Conservation (phyloP, 2,329 filamentous ascomycete genomes). For the Chaetomiaceae sp. region DNA sequence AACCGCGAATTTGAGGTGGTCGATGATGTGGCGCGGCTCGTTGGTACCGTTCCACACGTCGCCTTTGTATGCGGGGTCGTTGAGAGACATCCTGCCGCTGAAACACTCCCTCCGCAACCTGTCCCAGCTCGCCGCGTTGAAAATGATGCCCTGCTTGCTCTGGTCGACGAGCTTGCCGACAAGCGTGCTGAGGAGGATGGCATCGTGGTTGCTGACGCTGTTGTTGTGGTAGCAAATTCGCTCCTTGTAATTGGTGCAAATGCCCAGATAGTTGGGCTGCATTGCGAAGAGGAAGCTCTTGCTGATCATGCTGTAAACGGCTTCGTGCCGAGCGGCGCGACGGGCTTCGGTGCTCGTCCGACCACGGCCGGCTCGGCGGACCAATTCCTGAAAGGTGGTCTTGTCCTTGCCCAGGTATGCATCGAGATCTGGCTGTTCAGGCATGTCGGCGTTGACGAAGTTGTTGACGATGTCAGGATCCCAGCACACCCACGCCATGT, state of each 20-base stretch:
- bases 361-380: constrained; percentile 18
- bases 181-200: constrained; percentile 45
- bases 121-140: constrained; percentile 38
- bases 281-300: constrained; percentile 54
- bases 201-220: constrained; percentile 39
- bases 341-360: too few relatives aligned
- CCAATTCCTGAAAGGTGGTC: constrained; percentile 41
- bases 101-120: constrained; percentile 30
- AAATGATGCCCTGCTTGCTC: constrained; percentile 48
- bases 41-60: constrained; percentile 26
- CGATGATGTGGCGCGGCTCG: constrained; percentile 48
- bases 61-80: constrained; percentile 41
- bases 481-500: constrained; percentile 74
- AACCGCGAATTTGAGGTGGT: constrained; percentile 53
- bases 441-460: constrained; percentile 57
- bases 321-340: constrained; percentile 9
- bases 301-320: constrained; percentile 42
- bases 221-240: constrained; percentile 54
- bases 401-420: constrained; percentile 44
- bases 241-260: constrained; percentile 59
- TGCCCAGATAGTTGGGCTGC: constrained; percentile 52
- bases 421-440: constrained; percentile 39
- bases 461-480: constrained; percentile 57
- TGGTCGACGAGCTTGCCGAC: constrained; percentile 53
- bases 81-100: constrained; percentile 16